A percentile compares a stretch with the other conserved stretches of the same genome.
phyloP scores from a whole-genome alignment of 768 basidiomycete species.

The Lactarius indigo region DNA sequence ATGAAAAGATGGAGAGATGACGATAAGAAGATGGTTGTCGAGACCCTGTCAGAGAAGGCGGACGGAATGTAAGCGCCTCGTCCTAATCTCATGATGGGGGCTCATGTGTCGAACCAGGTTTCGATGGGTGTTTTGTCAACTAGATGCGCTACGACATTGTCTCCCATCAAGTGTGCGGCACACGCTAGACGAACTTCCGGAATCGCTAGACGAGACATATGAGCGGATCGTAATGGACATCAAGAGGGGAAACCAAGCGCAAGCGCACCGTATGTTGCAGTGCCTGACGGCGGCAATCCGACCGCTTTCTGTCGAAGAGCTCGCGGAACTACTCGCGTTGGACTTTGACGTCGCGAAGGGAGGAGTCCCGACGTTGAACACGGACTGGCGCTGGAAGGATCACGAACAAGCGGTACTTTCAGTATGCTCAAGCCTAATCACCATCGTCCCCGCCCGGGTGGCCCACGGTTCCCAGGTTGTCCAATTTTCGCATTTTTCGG shows the following conservation, averaged over 20 bases:
- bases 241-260: neutral
- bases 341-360: neutral
- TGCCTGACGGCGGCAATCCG: neutral
- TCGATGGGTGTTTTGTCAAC: no score
- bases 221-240: neutral
- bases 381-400: neutral
- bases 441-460: neutral
- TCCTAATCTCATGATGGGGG: no score
- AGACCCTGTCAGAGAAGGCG: no score
- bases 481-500: neutral
- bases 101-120: no score
- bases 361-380: neutral
- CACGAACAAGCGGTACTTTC: neutral
- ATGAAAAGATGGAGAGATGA: no score
- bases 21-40: no score
- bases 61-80: no score
- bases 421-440: neutral
- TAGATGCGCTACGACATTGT: neutral
- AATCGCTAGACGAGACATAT: neutral
- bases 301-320: neutral
- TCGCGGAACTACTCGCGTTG: neutral
- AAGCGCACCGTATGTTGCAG: neutral
- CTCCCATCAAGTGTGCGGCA: neutral
- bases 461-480: neutral
- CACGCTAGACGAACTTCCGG: neutral